A percentile compares a stretch with the other conserved stretches of the same genome.
These are phyloP conservation scores for Citrus glauca DNA, from an alignment of 345 rosid species.

Conservation along the genomic window DNA sequence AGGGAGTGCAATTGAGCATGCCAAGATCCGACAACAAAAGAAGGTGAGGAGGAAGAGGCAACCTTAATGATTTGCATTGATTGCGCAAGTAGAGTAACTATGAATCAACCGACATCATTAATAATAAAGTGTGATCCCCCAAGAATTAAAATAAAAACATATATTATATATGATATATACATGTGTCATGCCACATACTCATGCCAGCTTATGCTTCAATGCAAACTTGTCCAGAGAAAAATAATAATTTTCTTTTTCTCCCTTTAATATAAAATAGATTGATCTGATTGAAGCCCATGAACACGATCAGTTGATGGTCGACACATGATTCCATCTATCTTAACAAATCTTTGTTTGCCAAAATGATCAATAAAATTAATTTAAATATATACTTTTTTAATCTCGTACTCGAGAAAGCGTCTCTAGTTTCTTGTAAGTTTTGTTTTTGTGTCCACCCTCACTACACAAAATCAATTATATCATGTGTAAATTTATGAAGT, in stretches of 20 bases:
- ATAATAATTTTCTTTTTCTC: no score
- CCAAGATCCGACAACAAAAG: constrained; percentile 5
- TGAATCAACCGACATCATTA: constrained; percentile 28
- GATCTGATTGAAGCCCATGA: neutral
- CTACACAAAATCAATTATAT: neutral
- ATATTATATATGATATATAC: neutral
- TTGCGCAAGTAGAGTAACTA: constrained; percentile 28
- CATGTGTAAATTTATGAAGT: neutral
- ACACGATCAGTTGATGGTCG: neutral
- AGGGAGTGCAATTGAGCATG: neutral
- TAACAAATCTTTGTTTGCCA: no score
- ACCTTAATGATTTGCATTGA: constrained; percentile 36
- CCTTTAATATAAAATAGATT: neutral
- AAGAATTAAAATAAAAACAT: neutral
- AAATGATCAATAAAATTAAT: no score
- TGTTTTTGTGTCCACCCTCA: neutral
- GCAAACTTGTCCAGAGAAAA: neutral
- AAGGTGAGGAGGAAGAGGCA: neutral
- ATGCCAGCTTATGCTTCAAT: neutral
- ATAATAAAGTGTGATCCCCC: neutral
- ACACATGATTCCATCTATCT: neutral
- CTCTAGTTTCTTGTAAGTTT: no score
- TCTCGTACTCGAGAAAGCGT: no score
- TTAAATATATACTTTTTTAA: no score
- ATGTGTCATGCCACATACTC: neutral